Evolutionary conservation across 1,284 basidiomycete species (phyloP), one percentile per base, ranked within the genome.

Genomic region (Heterobasidion annosum): DNA sequence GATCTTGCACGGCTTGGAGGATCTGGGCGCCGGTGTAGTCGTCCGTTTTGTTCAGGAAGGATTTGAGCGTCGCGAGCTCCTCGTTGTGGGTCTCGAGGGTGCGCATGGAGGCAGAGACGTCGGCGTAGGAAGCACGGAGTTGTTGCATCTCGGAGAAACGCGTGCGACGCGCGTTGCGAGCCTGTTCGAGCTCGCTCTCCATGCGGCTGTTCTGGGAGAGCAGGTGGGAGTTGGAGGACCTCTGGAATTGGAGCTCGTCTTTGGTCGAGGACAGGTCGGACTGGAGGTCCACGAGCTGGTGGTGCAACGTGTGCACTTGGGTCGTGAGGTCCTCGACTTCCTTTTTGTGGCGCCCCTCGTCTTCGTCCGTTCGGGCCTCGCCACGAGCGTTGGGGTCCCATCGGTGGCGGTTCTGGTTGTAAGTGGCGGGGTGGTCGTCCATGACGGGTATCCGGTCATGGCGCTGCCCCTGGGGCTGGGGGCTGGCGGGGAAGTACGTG

Each of bases 21-120:
- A 72, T 64, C 61, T 71, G 67, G 37, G 69, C 67, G 48, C 70
- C 70, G n/a, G 67, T 67, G 62, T 64, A 65, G 44, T 67, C 66
- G 57, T 72, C 70, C n/a, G 68, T 70, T 59, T 70, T 70, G 58
- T 64, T 67, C 7, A 71, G 66, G 65, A 70, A 72, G 8, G 67
- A 62, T 53, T 67, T 65, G 46, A 72, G 63, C 34, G 66, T 65
- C 8, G 63, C 64, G 50, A 71, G 63, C 58, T 72, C 70, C 48
- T 68, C 68, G 35, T 59, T 62, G 33, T 58, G 59, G 34, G 67
- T 63, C 25, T 61, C 58, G 9, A 64, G 52, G 2, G 67, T 64
- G 35, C 63, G 62, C 15, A 53, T 54, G 49, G 54, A 49, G 34
- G 37, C 43, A 35, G 56, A 43, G 40, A 58, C 34, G 51, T 60